phyloP scores from a whole-genome alignment of 2,329 filamentous ascomycete species.

The Botryotinia narcissicola region DNA sequence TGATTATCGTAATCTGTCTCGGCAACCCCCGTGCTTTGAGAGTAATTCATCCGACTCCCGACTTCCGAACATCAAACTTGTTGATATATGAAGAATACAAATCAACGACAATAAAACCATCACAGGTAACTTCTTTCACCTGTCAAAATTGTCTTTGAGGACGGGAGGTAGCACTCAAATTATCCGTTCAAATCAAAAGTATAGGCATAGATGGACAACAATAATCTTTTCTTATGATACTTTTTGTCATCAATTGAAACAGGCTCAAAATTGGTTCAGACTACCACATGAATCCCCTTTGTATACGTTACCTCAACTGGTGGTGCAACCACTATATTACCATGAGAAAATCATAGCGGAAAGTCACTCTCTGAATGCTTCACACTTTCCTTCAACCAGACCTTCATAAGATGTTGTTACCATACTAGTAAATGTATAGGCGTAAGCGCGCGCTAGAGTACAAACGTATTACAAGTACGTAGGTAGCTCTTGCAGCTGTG shows the following conservation, averaged over 20 bases:
- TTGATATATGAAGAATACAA: neutral
- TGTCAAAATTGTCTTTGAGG: neutral
- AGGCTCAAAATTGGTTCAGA: conserved; percentile 4
- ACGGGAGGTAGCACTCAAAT: neutral
- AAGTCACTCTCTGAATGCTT: neutral
- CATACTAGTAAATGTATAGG: neutral
- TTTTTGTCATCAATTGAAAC: neutral
- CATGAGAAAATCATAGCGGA: neutral
- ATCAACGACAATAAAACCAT: neutral
- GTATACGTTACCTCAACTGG: neutral
- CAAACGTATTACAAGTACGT: neutral
- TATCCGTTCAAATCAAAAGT: neutral
- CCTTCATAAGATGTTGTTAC: neutral
- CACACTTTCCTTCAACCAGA: neutral
- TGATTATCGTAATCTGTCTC: conserved; percentile 11
- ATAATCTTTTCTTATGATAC: neutral
- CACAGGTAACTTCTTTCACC: neutral
- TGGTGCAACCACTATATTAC: neutral
- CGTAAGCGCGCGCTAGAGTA: neutral
- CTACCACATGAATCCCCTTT: neutral
- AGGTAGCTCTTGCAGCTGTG: neutral
- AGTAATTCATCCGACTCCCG: neutral
- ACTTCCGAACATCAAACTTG: neutral
- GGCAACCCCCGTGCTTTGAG: neutral
- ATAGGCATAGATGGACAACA: neutral